Percentiles rank a stretch among this genome's conserved stretches.
Evolutionary conservation across 139 green algal species (phyloP).

Genomic region (Coelastrella sp.): DNA sequence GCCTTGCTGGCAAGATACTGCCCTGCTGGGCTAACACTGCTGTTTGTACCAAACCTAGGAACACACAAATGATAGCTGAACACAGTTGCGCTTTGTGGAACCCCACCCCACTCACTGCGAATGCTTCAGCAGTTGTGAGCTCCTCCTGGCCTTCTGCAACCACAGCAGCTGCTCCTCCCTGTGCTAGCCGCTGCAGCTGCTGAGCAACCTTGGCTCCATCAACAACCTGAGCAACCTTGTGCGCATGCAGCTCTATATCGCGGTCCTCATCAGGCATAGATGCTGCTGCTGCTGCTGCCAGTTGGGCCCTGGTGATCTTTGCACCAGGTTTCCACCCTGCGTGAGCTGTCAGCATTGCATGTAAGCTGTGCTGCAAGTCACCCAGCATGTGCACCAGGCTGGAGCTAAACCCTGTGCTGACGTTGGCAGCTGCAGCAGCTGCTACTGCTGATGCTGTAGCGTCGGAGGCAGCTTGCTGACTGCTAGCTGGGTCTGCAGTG

Average conservation of each 20-base stretch:
- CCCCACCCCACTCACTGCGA: neutral
- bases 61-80: too few relatives aligned
- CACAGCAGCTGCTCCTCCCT: neutral
- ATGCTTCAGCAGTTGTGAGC: conserved; percentile 14
- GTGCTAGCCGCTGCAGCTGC: conserved; percentile 13
- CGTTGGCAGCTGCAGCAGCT: neutral
- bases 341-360: conserved; percentile 13
- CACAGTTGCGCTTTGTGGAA: neutral
- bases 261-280: conserved; percentile 18
- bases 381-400: conserved; percentile 13
- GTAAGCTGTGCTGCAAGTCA: conserved; percentile 37
- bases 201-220: neutral
- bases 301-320: conserved; percentile 18
- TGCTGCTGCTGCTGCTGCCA: conserved; percentile 31
- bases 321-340: conserved; percentile 20
- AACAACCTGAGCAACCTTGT: conserved; percentile 31
- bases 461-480: neutral
- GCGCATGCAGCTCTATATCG: conserved; percentile 27
- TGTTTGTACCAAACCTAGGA: too few relatives aligned
- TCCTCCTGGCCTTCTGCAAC: neutral
- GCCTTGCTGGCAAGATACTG: too few relatives aligned
- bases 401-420: neutral
- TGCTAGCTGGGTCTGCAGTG: conserved; percentile 17
- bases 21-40: too few relatives aligned
- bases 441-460: neutral